These are phyloP conservation scores for Streptanthus diversifolius DNA, from an alignment of 345 rosid genomes.

Conservation along the genomic window DNA sequence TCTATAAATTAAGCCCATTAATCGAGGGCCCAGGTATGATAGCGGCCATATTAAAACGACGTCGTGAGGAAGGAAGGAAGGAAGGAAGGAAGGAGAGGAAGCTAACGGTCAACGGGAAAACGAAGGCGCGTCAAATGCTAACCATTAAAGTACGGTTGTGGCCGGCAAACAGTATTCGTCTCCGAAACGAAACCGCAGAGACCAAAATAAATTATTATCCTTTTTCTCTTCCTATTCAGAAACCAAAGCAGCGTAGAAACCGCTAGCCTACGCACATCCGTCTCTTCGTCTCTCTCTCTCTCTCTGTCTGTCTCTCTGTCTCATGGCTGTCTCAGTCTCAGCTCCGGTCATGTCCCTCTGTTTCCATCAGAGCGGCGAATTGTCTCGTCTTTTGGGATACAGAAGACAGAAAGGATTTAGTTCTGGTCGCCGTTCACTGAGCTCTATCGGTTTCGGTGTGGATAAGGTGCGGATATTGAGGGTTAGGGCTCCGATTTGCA, in stretches of 20 bases:
- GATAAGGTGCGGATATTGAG: slow-evolving; percentile 33
- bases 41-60: neutral
- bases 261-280: slow-evolving; percentile 6
- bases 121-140: slow-evolving; percentile 33
- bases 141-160: slow-evolving; percentile 33
- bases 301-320: neutral
- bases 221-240: neutral
- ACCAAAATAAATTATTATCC: neutral
- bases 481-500: slow-evolving; percentile 41
- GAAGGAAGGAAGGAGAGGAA: neutral
- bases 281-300: neutral
- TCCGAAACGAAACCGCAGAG: slow-evolving; percentile 22
- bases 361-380: slow-evolving; percentile 27
- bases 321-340: slow-evolving; percentile 36
- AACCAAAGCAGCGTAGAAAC: slow-evolving; percentile 9
- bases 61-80: neutral
- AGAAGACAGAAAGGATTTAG: slow-evolving; percentile 11
- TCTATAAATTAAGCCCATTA: neutral
- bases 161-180: slow-evolving; percentile 10
- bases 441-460: slow-evolving; percentile 22
- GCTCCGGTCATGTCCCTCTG: slow-evolving; percentile 41
- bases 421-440: slow-evolving; percentile 11
- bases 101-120: slow-evolving; percentile 27
- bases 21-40: neutral
- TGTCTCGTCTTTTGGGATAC: slow-evolving; percentile 28